Evolutionary conservation across 2,329 filamentous ascomycete genomes (phyloP).

Genomic region (Lizonia empirigonia): DNA sequence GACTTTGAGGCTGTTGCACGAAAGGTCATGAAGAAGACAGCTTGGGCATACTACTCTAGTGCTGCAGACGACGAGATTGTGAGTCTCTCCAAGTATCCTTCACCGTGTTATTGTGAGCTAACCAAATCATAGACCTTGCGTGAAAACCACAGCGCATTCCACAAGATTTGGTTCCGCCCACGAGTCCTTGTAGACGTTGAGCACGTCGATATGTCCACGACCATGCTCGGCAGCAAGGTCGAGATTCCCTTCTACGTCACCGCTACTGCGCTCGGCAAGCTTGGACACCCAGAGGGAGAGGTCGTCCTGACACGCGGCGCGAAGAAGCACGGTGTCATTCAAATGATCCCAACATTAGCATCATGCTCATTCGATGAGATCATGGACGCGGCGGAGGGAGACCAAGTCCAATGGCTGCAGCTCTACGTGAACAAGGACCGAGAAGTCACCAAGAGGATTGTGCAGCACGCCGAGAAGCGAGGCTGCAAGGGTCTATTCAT

Average conservation of each 20-base stretch:
- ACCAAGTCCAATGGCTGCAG: conserved; percentile 95
- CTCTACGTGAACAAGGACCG: conserved; percentile 96
- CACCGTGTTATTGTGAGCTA: conserved; percentile 1
- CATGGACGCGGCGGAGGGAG: conserved; percentile 76
- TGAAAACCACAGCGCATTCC: conserved; percentile 94
- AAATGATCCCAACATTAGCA: conserved; percentile 98
- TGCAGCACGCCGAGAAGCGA: conserved; percentile 86
- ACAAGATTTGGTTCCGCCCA: conserved; percentile 97
- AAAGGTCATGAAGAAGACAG: conserved; percentile 90
- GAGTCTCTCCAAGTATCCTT: conserved; percentile 37
- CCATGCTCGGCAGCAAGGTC: conserved; percentile 87
- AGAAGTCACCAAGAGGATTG: conserved; percentile 84
- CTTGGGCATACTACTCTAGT: conserved; percentile 97
- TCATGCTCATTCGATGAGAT: conserved; percentile 99
- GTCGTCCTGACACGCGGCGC: conserved; percentile 86
- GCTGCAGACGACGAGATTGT: conserved; percentile 90
- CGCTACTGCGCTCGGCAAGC: conserved; percentile 91
- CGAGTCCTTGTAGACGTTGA: conserved; percentile 88
- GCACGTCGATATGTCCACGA: conserved; percentile 83
- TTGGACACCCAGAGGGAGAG: conserved; percentile 92
- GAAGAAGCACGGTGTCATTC: conserved; percentile 83
- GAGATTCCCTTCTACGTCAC: conserved; percentile 95
- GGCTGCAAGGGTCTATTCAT: conserved; percentile 98
- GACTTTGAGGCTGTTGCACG: conserved; percentile 96
- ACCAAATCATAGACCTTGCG: conserved; percentile 72